Evolutionary conservation across 225 moss, liverwort and hornwort genomes (phyloP).

Genomic region (Antitrichia curtipendula): DNA sequence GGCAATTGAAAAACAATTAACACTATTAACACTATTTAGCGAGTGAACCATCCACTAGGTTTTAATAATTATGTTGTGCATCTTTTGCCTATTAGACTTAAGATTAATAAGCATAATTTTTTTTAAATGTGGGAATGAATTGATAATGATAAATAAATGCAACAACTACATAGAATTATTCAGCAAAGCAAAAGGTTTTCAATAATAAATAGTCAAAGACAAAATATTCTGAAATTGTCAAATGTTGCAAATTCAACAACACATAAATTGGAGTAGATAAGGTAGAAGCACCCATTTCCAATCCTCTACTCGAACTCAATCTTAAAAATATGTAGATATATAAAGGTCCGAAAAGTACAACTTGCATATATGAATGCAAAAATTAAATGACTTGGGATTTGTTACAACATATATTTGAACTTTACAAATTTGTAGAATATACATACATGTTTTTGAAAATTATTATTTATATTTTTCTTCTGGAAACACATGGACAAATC

Average conservation of each 20-base stretch:
- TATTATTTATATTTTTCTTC: not conserved
- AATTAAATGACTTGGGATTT: too few species aligned
- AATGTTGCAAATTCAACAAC: not conserved
- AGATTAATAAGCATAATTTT: too few species aligned
- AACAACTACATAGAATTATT: not conserved
- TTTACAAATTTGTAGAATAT: not conserved
- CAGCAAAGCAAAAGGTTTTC: not conserved
- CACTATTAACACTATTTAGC: not conserved
- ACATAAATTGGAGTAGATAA: not conserved
- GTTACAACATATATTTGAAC: not conserved
- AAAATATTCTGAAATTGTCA: not conserved
- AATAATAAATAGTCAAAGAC: not conserved
- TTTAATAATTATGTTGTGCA: not conserved
- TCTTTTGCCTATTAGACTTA: not conserved
- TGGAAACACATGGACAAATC: too few species aligned
- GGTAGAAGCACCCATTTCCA: not conserved
- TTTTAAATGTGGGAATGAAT: not conserved
- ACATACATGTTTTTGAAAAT: not conserved
- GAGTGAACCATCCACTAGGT: too few species aligned
- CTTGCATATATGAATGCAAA: not conserved
- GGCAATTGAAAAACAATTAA: not conserved
- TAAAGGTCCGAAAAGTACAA: not conserved
- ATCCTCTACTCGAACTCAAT: fast-evolving
- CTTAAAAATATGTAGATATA: not conserved
- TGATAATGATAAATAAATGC: not conserved